Conservation (phyloP, 1,284 basidiomycete genomes). For the Ganoderma multipileum region DNA sequence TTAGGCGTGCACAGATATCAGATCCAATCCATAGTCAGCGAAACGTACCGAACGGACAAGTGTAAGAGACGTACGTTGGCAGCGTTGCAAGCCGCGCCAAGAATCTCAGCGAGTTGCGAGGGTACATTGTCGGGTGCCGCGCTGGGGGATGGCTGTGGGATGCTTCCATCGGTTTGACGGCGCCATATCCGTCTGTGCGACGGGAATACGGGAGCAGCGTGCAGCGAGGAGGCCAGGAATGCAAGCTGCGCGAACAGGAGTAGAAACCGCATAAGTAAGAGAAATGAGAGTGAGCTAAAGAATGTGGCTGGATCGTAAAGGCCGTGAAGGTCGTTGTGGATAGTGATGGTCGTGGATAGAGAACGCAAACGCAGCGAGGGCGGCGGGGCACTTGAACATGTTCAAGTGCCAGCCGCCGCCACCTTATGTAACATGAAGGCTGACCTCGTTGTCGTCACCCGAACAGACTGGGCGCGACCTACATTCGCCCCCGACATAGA, state of each 20-base stretch:
- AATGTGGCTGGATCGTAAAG: constrained; percentile 1
- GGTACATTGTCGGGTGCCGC: background rate
- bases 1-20: background rate
- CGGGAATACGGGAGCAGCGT: constrained; percentile 1
- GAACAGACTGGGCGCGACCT: background rate
- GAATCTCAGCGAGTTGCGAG: background rate
- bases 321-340: background rate
- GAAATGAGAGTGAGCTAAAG: constrained; percentile 14
- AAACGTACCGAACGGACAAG: background rate
- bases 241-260: constrained; percentile 17
- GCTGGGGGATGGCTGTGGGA: background rate
- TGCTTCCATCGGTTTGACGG: background rate
- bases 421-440: constrained; percentile 5
- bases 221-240: background rate
- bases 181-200: background rate
- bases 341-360: constrained; percentile 11
- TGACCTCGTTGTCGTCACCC: constrained; percentile 2
- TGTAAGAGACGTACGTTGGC: background rate
- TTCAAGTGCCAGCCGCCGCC: background rate
- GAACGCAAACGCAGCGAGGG: constrained; percentile 1
- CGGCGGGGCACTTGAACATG: background rate
- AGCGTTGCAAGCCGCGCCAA: background rate
- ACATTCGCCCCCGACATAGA: background rate
- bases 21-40: background rate
- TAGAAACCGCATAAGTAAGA: constrained; percentile 12